These are phyloP conservation scores for Thalassiosira mediterranea DNA, from an alignment of 352 stramenopile species.

Conservation along the genomic window DNA sequence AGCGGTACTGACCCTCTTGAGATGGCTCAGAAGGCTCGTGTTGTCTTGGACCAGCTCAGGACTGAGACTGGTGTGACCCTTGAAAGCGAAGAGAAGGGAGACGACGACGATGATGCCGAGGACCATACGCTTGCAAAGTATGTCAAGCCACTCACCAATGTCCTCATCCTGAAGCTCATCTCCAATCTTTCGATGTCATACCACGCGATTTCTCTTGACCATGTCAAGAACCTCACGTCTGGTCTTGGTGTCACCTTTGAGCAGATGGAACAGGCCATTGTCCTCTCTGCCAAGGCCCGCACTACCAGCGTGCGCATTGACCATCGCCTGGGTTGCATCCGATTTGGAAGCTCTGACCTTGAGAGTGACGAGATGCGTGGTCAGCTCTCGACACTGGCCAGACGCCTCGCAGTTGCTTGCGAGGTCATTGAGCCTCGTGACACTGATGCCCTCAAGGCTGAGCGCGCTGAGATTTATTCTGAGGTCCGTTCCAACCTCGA, in stretches of 20 bases:
- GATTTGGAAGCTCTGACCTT: conserved; percentile 87
- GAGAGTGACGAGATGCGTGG: conserved; percentile 82
- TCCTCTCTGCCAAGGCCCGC: conserved; percentile 80
- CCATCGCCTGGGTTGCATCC: conserved; percentile 77
- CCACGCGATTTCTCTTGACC: conserved; percentile 78
- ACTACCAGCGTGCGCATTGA: conserved; percentile 83
- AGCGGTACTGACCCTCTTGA: conserved; percentile 83
- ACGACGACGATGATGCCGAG: conserved; percentile 40
- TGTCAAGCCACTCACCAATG: conserved; percentile 67
- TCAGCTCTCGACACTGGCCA: conserved; percentile 80
- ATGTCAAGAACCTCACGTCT: conserved; percentile 70
- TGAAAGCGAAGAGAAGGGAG: conserved; percentile 5
- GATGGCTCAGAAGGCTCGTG: conserved; percentile 77
- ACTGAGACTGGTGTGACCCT: conserved; percentile 30
- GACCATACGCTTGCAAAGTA: conserved; percentile 66
- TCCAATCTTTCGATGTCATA: conserved; percentile 80
- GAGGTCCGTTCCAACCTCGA: conserved; percentile 82
- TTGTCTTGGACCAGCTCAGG: conserved; percentile 72
- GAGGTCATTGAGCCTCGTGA: conserved; percentile 87
- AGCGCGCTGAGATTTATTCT: conserved; percentile 81
- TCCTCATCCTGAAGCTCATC: conserved; percentile 82
- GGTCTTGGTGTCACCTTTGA: conserved; percentile 77
- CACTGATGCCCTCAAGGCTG: conserved; percentile 44
- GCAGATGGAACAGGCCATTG: conserved; percentile 83
- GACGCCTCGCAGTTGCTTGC: conserved; percentile 85